Percentiles rank a stretch among this genome's conserved stretches.
These are phyloP conservation scores for Scenedesmus sp. DNA, from an alignment of 163 green algal genomes.

Conservation along the genomic window DNA sequence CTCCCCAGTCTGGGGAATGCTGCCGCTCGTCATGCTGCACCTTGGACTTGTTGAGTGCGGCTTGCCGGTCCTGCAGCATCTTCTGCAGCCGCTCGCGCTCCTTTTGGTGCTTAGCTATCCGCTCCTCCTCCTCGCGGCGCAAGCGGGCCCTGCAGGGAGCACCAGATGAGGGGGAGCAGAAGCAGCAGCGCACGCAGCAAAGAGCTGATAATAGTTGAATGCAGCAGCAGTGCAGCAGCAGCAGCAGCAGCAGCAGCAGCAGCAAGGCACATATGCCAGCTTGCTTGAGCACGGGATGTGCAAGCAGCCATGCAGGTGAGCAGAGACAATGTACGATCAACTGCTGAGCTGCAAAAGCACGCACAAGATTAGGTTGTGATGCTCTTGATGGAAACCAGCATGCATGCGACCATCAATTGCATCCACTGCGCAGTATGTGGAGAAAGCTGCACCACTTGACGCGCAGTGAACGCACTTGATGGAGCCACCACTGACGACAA, in stretches of 20 bases:
- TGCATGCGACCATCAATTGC: too few relatives aligned
- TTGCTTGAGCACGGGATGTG: not conserved
- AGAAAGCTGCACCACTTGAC: too few relatives aligned
- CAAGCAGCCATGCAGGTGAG: not conserved
- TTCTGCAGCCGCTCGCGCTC: conserved; percentile 48
- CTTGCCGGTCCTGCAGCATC: conserved; percentile 47
- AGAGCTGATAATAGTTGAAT: too few relatives aligned
- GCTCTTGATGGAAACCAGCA: too few relatives aligned
- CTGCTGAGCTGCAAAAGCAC: not conserved
- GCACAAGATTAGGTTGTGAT: conserved; percentile 7
- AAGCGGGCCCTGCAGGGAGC: not conserved
- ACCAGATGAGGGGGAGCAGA: not conserved
- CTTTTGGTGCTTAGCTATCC: conserved; percentile 32
- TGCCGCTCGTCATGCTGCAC: conserved; percentile 19
- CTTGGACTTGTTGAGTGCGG: conserved; percentile 43
- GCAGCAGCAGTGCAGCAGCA: not conserved
- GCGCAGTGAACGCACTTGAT: too few relatives aligned
- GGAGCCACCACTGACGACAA: too few relatives aligned
- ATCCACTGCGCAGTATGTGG: too few relatives aligned
- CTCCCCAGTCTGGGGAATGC: not conserved
- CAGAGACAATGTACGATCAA: not conserved
- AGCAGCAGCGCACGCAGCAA: too few relatives aligned
- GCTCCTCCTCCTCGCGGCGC: conserved; percentile 34
- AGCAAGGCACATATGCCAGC: not conserved
- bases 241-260: not conserved